Evolutionary conservation across 805 yeast species (phyloP), one percentile per base, ranked within the genome.

Genomic region (Candida vaughaniae): DNA sequence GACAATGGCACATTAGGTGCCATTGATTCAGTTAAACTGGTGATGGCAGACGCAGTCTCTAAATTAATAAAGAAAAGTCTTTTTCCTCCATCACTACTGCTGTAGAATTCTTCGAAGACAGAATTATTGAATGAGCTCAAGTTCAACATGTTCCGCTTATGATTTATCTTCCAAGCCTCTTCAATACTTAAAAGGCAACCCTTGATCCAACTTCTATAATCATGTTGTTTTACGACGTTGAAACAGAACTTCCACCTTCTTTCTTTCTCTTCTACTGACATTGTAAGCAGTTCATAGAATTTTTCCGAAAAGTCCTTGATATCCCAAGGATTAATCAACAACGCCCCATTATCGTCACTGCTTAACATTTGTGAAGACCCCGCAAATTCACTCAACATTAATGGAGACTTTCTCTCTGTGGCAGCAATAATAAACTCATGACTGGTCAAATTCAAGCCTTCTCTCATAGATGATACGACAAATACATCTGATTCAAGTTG

Each of bases 391-490:
- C 95, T 85, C 38, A 93, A 61, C 31, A 93, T 74, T 44, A 91
- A 71, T 1, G 96, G 96, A 0, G 96, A 83, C 46, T 83, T 80
- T 41, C 77, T 77, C 28, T 75, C 78, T 16, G 69, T 63, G 1
- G 93, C 77, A 17, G 95, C 85, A 38, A 82, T 82, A 28, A 89
- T 75, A 56, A 84, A 93, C 58, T 93, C 99, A 55, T 93, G 99
- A 49, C 96, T 91, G 0, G 98, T 90, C 53, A 93, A 70, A 52
- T 93, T 93, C 89, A 93, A 85, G 17, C 99, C 99, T 60, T 93
- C 99, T 55, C 99, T 80, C 71, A 91, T 76, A 1, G 96, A 85
- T 7, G 95, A 81, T 2, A 91, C 96, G 29, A 85, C 80, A 53
- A 93, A 93, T 1, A 79, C 70, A 47, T 87, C 95, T 1, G 98